Base-by-base conservation (phyloP, 768 basidiomycete species). In the Tylopilus vinaceipallidus region DNA sequence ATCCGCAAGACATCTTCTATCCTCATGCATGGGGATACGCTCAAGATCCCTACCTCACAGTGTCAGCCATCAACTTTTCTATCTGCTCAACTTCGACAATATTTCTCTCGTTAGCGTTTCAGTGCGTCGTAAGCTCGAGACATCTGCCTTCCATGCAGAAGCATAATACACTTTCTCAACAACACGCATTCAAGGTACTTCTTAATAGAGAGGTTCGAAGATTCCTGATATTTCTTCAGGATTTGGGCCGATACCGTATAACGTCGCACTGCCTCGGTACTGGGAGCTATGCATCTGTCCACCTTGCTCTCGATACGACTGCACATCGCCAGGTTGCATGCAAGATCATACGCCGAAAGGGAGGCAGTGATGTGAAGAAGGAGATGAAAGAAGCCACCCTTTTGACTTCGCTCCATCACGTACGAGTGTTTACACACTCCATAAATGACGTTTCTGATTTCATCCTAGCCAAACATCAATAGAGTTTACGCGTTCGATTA, bases 341-440 rank as follows among this genome's bases (percentile, higher is more conserved):
- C 66, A 92, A 92, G 65, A 89, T 82, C 50, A 86, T 92, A 60
- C 81, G 79, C 56, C 82, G 81, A 63, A 78, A 77, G 45, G 79
- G 78, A 19, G 67, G 64, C 12, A 61, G 49, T 13, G 67, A 68
- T 46, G 23, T 60, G 34, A 68, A 58, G 41, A 75, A 75, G 41
- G 84, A 87, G 38, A 82, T 84, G 82, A 91, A 88, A 58, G 89
- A 92, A 68, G 85, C 89, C 24, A 77, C 77, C 42, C 84, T 92
- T 42, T 69, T 92, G 17, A 82, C 82, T 62, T 78, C 76, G 8
- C 70, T 92, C 27, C 74, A 83, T 55, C 90, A 91, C 65, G 90
- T 89, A 58, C 54, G 80, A 36, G 3, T 30, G 16, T 13, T 32
- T n/a, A 37, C 23, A n/a, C 26, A 2, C 44, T 35, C 16, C 24